These are phyloP conservation scores for Allium sativum DNA, from an alignment of 106 monocot species.

Conservation along the genomic window DNA sequence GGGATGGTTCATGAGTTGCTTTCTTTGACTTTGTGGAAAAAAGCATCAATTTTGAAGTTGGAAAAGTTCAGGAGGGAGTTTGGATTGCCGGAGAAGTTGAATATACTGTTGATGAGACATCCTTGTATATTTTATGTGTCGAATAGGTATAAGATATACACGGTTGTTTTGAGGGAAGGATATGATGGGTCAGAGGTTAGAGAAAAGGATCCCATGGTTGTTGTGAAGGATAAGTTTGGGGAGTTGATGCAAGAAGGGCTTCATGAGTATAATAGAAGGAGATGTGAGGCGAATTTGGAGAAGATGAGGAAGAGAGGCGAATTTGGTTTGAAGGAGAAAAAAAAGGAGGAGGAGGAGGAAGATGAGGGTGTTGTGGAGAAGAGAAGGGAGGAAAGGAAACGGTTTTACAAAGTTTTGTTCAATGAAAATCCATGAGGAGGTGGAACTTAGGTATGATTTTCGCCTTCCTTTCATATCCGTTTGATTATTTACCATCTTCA, in stretches of 20 bases:
- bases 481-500: too few species aligned
- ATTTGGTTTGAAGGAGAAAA: slow-evolving; percentile 24
- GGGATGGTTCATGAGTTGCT: slow-evolving; percentile 75
- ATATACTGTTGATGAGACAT: slow-evolving; percentile 52
- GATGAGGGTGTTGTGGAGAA: slow-evolving; percentile 31
- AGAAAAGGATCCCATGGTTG: slow-evolving; percentile 77
- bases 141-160: slow-evolving; percentile 80
- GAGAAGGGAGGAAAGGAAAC: slow-evolving; percentile 60
- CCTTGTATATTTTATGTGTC: slow-evolving; percentile 96
- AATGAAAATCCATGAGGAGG: slow-evolving; percentile 41
- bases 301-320: slow-evolving; percentile 81
- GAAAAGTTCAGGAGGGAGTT: slow-evolving; percentile 82
- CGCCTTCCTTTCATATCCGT: neutral
- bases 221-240: slow-evolving; percentile 80
- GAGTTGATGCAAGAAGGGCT: slow-evolving; percentile 95
- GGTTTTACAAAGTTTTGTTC: slow-evolving; percentile 81
- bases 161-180: slow-evolving; percentile 79
- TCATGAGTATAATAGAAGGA: slow-evolving; percentile 82
- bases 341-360: slow-evolving; percentile 23
- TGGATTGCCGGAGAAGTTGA: slow-evolving; percentile 54
- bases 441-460: slow-evolving; percentile 13
- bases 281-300: slow-evolving; percentile 59
- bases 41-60: slow-evolving; percentile 76
- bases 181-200: slow-evolving; percentile 64
- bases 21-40: slow-evolving; percentile 84